These are phyloP conservation scores for Waltiozyma sp. DNA, from an alignment of 1,139 yeast species.

Conservation along the genomic window DNA sequence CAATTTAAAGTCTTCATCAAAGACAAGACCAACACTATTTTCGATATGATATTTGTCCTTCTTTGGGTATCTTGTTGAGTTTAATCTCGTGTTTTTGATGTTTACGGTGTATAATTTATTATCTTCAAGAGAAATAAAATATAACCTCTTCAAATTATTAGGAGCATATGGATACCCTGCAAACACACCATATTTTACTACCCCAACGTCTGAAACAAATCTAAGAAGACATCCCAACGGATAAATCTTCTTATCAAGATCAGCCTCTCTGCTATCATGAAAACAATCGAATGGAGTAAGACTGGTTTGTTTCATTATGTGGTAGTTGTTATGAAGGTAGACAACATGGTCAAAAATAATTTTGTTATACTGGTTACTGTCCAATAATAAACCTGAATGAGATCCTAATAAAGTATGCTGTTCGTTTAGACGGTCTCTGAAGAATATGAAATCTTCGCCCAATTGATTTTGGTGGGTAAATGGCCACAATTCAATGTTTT, in stretches of 20 bases:
- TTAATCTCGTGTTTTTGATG: background rate
- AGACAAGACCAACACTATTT: background rate
- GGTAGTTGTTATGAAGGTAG: background rate
- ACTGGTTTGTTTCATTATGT: background rate
- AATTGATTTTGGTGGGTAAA: no score
- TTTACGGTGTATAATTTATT: background rate
- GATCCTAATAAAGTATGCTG: no score
- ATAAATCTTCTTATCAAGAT: no score
- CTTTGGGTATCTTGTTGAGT: background rate
- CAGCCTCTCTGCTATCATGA: background rate
- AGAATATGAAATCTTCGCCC: no score
- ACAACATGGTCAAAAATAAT: background rate
- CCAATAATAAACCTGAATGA: no score
- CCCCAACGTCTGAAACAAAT: background rate
- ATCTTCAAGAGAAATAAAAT: background rate
- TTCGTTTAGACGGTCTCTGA: no score
- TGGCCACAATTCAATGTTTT: no score
- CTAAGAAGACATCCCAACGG: background rate
- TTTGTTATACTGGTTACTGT: no score
- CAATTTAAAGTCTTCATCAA: background rate
- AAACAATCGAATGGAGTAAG: background rate
- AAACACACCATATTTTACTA: background rate
- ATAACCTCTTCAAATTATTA: no score
- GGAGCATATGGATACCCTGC: background rate
- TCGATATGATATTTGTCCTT: background rate